Percentiles rank a stretch among this genome's conserved stretches.
These are phyloP conservation scores for Hypericum androsaemum DNA, from an alignment of 345 rosid genomes.

Conservation along the genomic window DNA sequence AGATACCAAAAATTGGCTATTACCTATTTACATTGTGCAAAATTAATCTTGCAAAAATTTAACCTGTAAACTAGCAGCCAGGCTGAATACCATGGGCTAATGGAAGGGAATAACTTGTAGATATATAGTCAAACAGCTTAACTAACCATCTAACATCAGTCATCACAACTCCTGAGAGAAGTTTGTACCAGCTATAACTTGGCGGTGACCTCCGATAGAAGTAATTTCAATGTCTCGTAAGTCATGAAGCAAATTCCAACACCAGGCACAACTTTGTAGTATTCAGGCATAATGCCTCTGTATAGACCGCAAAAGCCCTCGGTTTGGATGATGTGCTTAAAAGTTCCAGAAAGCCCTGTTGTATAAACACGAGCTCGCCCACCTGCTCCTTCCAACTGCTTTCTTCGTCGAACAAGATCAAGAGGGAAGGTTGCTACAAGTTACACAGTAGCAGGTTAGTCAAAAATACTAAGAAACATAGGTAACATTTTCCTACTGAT, in stretches of 20 bases:
- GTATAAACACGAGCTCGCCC: slow-evolving; percentile 78
- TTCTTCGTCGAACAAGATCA: slow-evolving; percentile 92
- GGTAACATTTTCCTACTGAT: too few relatives aligned
- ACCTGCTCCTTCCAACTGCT: slow-evolving; percentile 94
- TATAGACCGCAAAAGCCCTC: slow-evolving; percentile 85
- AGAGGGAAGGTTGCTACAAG: slow-evolving; percentile 78
- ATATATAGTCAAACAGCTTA: too few relatives aligned
- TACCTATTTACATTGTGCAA: too few relatives aligned
- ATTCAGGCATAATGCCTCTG: slow-evolving; percentile 92
- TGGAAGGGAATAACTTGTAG: too few relatives aligned
- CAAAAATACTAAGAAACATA: too few relatives aligned
- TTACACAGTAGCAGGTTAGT: neutral
- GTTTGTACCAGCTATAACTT: slow-evolving; percentile 10
- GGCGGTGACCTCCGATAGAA: slow-evolving; percentile 35
- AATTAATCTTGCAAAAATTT: too few relatives aligned
- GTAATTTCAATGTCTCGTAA: slow-evolving; percentile 54
- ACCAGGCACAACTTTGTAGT: slow-evolving; percentile 91
- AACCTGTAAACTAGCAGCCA: too few relatives aligned
- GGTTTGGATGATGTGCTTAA: slow-evolving; percentile 56
- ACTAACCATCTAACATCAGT: too few relatives aligned
- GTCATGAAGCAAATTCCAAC: slow-evolving; percentile 93
- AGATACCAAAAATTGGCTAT: too few relatives aligned
- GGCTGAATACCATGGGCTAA: too few relatives aligned
- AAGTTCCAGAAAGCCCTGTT: slow-evolving; percentile 59
- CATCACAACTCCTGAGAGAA: too few relatives aligned